A percentile compares a stretch with the other conserved stretches of the same genome.
Conservation (phyloP, 2,329 filamentous ascomycete genomes). For the Pseudogymnoascus sp. region DNA sequence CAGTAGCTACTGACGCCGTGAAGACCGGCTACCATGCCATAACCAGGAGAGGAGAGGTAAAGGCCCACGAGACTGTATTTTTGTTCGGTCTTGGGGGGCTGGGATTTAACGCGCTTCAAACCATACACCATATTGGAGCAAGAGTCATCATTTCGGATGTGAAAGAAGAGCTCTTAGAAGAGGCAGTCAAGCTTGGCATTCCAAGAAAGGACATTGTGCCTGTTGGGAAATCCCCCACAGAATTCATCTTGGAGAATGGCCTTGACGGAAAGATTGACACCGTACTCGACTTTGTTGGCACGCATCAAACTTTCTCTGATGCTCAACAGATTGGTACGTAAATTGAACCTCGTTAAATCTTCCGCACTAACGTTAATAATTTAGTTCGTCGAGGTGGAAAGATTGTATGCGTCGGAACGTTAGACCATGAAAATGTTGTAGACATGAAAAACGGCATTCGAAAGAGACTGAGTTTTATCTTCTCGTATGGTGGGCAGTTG, state of each 20-base stretch:
- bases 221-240: constrained; percentile 22
- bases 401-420: constrained; percentile 35
- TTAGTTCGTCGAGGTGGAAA: constrained; percentile 32
- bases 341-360: background rate
- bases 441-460: constrained; percentile 39
- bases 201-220: constrained; percentile 28
- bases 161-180: constrained; percentile 26
- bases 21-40: constrained; percentile 36
- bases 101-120: constrained; percentile 36
- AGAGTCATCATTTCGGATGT: constrained; percentile 33
- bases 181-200: constrained; percentile 29
- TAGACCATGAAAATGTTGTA: constrained; percentile 34
- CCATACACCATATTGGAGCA: constrained; percentile 42
- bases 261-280: constrained; percentile 24
- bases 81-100: constrained; percentile 36
- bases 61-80: constrained; percentile 31
- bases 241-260: constrained; percentile 25
- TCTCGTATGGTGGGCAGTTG: constrained; percentile 38
- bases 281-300: constrained; percentile 31
- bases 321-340: constrained; percentile 29
- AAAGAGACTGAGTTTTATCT: constrained; percentile 36
- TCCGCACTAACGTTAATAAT: background rate
- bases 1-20: constrained; percentile 36
- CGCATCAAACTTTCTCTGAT: constrained; percentile 32
- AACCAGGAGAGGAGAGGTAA: constrained; percentile 30